Percentiles rank a stretch among this genome's conserved stretches.
Evolutionary conservation across 805 yeast species (phyloP).

Genomic region (Wickerhamomyces chaumierensis): DNA sequence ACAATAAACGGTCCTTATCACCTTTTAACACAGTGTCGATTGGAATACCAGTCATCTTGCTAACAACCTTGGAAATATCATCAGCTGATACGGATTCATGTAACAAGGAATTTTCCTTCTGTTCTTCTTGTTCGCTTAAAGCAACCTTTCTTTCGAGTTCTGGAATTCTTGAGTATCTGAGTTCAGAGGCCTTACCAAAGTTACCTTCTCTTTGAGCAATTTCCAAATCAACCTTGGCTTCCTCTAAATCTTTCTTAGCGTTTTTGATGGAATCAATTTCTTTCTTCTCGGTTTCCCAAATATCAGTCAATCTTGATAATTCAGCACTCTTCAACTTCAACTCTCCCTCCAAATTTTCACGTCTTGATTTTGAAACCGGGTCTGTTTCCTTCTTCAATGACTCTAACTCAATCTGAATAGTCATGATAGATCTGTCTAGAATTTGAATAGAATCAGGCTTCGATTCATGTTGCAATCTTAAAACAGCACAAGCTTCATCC

Average conservation of each 20-base stretch:
- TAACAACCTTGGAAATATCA: slow-evolving; percentile 85
- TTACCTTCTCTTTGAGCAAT: slow-evolving; percentile 75
- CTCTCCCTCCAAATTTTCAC: slow-evolving; percentile 59
- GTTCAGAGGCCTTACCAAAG: slow-evolving; percentile 78
- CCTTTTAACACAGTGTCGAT: slow-evolving; percentile 85
- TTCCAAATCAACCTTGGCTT: slow-evolving; percentile 74
- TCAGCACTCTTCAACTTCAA: slow-evolving; percentile 54
- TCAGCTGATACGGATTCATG: slow-evolving; percentile 93
- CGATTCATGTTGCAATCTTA: slow-evolving; percentile 90
- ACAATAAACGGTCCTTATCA: slow-evolving; percentile 80
- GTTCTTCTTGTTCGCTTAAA: slow-evolving; percentile 23
- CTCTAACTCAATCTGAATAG: slow-evolving; percentile 89
- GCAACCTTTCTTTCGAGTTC: slow-evolving; percentile 55
- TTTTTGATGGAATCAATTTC: slow-evolving; percentile 68
- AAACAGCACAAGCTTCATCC: slow-evolving; percentile 94
- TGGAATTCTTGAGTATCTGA: slow-evolving; percentile 84
- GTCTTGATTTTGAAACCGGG: slow-evolving; percentile 68
- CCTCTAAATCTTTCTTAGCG: slow-evolving; percentile 75
- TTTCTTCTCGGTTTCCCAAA: slow-evolving; percentile 79
- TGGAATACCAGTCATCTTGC: slow-evolving; percentile 94
- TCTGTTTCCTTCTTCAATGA: slow-evolving; percentile 90
- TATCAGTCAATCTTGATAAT: slow-evolving; percentile 55
- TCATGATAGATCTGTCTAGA: slow-evolving; percentile 81
- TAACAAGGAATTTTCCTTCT: slow-evolving; percentile 28
- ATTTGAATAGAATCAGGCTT: slow-evolving; percentile 91